Evolutionary conservation across 805 yeast species (phyloP).

Genomic region (Ogataea allantospora): DNA sequence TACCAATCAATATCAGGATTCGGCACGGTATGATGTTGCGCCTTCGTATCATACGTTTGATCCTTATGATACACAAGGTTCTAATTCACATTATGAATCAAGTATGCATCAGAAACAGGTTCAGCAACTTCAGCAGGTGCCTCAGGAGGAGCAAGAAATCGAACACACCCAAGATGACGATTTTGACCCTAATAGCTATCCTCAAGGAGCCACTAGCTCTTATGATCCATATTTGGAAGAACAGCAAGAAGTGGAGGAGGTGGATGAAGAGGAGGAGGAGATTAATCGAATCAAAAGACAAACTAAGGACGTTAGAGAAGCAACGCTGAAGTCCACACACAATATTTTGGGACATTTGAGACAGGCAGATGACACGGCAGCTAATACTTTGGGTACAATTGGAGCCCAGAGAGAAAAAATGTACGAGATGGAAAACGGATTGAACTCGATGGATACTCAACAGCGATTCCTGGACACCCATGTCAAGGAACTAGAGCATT

Average conservation of each 20-base stretch:
- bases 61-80: conserved; percentile 24
- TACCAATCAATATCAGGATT: conserved; percentile 6
- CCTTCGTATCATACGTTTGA: conserved; percentile 26
- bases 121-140: conserved; percentile 9
- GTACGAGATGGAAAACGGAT: conserved; percentile 72
- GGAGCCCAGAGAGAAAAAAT: conserved; percentile 92
- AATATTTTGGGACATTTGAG: conserved; percentile 73
- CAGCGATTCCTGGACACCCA: conserved; percentile 79
- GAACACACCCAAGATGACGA: conserved; percentile 15
- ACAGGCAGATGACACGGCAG: conserved; percentile 70
- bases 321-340: conserved; percentile 80
- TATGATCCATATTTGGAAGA: conserved; percentile 28
- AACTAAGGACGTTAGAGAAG: conserved; percentile 63
- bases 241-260: conserved; percentile 43
- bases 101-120: conserved; percentile 7
- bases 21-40: conserved; percentile 11
- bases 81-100: neutral
- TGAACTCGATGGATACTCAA: conserved; percentile 77
- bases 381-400: conserved; percentile 84
- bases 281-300: conserved; percentile 80
- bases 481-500: conserved; percentile 72
- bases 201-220: conserved; percentile 18
- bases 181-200: conserved; percentile 31
- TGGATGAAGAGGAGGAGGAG: conserved; percentile 87
- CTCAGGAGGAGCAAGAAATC: conserved; percentile 1